A percentile compares a stretch with the other conserved stretches of the same genome.
Evolutionary conservation across 768 basidiomycete species (phyloP).

Genomic region (Tylopilus subfusipes): DNA sequence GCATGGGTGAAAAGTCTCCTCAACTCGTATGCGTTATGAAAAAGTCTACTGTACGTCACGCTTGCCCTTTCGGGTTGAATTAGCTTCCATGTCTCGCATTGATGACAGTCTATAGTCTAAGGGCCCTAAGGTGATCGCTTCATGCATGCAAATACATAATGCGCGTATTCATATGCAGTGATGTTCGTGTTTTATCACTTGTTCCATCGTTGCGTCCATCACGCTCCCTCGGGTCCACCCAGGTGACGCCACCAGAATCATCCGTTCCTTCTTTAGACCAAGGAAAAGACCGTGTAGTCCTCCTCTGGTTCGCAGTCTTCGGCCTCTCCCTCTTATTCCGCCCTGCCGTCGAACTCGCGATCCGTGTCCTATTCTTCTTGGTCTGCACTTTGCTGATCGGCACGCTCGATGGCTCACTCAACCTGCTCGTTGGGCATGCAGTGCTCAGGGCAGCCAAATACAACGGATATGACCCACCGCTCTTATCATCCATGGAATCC

Average conservation of each 20-base stretch:
- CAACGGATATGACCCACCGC: constrained; percentile 7
- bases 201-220: constrained; percentile 3
- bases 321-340: constrained; percentile 11
- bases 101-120: too few species aligned
- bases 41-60: too few species aligned
- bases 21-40: too few species aligned
- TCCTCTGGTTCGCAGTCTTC: constrained; percentile 14
- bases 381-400: constrained; percentile 3
- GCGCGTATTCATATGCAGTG: background rate
- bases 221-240: background rate
- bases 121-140: too few species aligned
- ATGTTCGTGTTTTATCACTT: constrained; percentile 15
- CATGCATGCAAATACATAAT: background rate
- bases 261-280: background rate
- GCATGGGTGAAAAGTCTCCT: too few species aligned
- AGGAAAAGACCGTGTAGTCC: constrained; percentile 3
- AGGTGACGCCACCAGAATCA: background rate
- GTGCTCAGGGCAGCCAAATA: constrained; percentile 11
- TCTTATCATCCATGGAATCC: constrained; percentile 8
- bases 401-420: constrained; percentile 8
- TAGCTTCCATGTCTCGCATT: too few species aligned
- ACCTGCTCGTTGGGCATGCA: constrained; percentile 10
- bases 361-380: constrained; percentile 4
- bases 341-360: constrained; percentile 5
- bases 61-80: too few species aligned